A percentile compares a stretch with the other conserved stretches of the same genome.
These are phyloP conservation scores for Acacia concinna DNA, from an alignment of 331 rosid species.

Conservation along the genomic window DNA sequence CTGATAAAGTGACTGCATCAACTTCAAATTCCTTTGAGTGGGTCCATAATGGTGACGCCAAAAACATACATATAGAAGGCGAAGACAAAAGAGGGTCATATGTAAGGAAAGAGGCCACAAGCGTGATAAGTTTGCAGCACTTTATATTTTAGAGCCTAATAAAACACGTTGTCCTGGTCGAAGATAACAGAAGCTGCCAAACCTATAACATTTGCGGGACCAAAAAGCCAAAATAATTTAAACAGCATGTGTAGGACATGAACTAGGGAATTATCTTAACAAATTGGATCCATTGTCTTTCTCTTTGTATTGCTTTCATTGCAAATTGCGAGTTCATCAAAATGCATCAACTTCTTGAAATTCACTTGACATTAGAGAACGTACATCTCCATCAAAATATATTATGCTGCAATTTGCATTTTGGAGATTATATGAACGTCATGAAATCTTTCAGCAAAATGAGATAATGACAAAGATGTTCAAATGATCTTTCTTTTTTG, in stretches of 20 bases:
- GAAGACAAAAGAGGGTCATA: conserved; percentile 28
- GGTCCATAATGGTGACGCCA: conserved; percentile 14
- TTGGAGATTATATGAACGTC: conserved; percentile 2
- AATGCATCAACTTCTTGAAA: neutral
- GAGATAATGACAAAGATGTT: neutral
- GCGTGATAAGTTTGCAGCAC: neutral
- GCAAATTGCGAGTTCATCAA: neutral
- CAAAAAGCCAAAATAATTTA: conserved; percentile 10
- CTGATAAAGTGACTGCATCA: conserved; percentile 15
- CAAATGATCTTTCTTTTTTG: neutral
- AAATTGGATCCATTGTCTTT: neutral
- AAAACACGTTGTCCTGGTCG: neutral
- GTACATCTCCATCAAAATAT: neutral
- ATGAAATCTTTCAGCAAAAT: neutral
- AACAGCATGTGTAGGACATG: conserved; percentile 12
- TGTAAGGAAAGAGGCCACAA: neutral
- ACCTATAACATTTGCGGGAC: conserved; percentile 1
- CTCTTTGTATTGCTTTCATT: neutral
- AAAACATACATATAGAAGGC: conserved; percentile 7
- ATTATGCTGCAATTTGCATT: neutral
- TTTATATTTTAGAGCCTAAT: neutral
- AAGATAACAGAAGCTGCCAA: conserved; percentile 1
- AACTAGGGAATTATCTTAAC: conserved; percentile 9
- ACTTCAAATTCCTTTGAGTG: conserved; percentile 21
- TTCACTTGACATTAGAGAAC: neutral